phyloP scores from a whole-genome alignment of 2,329 filamentous ascomycete genomes.

The Penicillium brevicompactum region DNA sequence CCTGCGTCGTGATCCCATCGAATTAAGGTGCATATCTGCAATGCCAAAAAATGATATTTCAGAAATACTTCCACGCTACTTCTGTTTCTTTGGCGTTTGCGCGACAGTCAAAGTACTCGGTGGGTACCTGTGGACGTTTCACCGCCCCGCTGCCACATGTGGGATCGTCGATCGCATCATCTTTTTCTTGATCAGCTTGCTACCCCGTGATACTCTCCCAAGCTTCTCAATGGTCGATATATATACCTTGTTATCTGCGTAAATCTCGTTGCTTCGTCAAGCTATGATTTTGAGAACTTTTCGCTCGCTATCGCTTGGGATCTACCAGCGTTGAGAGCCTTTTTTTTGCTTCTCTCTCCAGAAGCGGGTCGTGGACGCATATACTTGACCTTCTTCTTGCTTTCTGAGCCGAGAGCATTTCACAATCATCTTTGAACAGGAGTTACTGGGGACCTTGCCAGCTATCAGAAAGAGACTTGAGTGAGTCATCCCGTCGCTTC shows the following conservation, averaged over 20 bases:
- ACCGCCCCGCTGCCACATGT: constrained; percentile 10
- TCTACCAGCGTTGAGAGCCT: constrained; percentile 19
- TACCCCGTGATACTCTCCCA: constrained; percentile 4
- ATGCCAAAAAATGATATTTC: neutral
- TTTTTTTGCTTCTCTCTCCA: neutral
- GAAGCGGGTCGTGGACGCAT: neutral
- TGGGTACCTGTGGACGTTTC: neutral
- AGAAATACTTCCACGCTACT: constrained; percentile 1
- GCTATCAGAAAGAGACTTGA: neutral
- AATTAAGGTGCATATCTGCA: neutral
- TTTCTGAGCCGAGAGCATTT: neutral
- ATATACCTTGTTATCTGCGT: neutral
- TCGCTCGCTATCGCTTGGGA: constrained; percentile 14
- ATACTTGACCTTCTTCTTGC: neutral
- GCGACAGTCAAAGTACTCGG: neutral
- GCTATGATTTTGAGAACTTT: constrained; percentile 12
- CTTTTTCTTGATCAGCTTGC: constrained; percentile 2
- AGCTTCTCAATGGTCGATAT: constrained; percentile 1
- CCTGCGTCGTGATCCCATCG: neutral
- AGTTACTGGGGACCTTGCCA: neutral
- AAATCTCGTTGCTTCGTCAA: constrained; percentile 1
- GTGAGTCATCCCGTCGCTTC: neutral
- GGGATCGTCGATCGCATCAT: constrained; percentile 7
- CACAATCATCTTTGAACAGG: neutral
- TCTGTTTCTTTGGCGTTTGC: neutral